A percentile compares a stretch with the other conserved stretches of the same genome.
Conservation (phyloP, 768 basidiomycete genomes). For the Coprinopsis cinerea region DNA sequence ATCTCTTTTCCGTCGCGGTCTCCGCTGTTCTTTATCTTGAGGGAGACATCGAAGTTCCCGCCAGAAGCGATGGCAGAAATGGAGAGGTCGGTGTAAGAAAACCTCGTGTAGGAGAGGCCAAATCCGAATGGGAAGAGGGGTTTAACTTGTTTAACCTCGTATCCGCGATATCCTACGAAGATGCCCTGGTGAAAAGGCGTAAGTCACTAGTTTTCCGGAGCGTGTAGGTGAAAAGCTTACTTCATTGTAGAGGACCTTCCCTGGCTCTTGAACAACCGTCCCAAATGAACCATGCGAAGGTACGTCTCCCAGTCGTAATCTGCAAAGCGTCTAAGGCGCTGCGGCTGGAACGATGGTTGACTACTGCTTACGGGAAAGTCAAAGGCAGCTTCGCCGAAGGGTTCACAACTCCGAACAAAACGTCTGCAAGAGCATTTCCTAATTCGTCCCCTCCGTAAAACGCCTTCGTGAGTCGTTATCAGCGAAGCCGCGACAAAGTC, state of each 20-base stretch:
- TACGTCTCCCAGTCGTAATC: conserved; percentile 45
- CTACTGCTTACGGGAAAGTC: conserved; percentile 41
- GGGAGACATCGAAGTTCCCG: conserved; percentile 33
- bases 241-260: conserved; percentile 43
- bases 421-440: conserved; percentile 52
- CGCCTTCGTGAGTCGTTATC: conserved; percentile 24
- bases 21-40: conserved; percentile 42
- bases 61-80: conserved; percentile 27
- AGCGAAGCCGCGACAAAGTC: neutral
- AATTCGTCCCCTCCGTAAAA: conserved; percentile 52
- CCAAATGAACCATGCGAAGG: conserved; percentile 44
- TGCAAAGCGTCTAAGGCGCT: conserved; percentile 12
- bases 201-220: conserved; percentile 8
- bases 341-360: neutral
- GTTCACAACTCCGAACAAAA: conserved; percentile 55
- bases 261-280: conserved; percentile 34
- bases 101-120: conserved; percentile 57
- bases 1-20: conserved; percentile 39
- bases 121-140: conserved; percentile 52
- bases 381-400: conserved; percentile 53
- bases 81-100: conserved; percentile 41
- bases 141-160: conserved; percentile 35
- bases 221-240: conserved; percentile 18
- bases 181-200: conserved; percentile 29
- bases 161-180: conserved; percentile 49